Evolutionary conservation across 345 rosid species (phyloP), one percentile per base, ranked within the genome.

Genomic region (Rhodamnia argentea): DNA sequence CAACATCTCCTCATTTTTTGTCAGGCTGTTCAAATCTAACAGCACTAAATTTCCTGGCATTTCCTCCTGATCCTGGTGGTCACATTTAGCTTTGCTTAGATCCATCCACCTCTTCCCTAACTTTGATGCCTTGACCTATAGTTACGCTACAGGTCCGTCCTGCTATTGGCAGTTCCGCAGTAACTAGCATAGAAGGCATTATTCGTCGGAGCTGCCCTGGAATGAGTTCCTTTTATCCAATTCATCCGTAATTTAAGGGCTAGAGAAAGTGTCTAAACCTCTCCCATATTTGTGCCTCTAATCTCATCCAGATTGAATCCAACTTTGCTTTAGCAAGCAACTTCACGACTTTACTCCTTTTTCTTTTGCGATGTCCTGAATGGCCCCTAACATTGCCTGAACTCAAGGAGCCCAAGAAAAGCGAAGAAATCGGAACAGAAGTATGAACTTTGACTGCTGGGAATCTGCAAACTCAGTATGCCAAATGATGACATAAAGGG

Each of bases 111-210:
- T 95, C 97, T 87, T 96, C 96, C 90, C 92, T 88, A 87, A 95
- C 94, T 83, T 90, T 94, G 85, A 96, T 88, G 85, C 93, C 93
- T 90, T 96, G 98, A 52, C 99, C 98, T 37, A 3, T 42, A 6
- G 44, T 3, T 42, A n/a, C 44, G 7, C 44, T 42, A 42, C 44
- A 5, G 44, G 44, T 42, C 44, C 44, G 44, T 42, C 44, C 44
- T 42, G 44, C 40, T 37, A 37, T 37, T 37, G 40, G 40, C 40
- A 37, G 40, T 37, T 37, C 40, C 40, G 40, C 40, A 37, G 40
- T 37, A 37, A 37, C 40, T 37, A 37, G 40, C 40, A 37, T 37
- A 37, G 40, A 37, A 37, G 40, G 40, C 40, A 37, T 37, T 37
- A 37, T 37, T 37, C 3, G 40, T 37, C 40, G 3, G 40, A 37